phyloP scores from a whole-genome alignment of 1,139 yeast species.

The Debaryomycetaceae sp. region DNA sequence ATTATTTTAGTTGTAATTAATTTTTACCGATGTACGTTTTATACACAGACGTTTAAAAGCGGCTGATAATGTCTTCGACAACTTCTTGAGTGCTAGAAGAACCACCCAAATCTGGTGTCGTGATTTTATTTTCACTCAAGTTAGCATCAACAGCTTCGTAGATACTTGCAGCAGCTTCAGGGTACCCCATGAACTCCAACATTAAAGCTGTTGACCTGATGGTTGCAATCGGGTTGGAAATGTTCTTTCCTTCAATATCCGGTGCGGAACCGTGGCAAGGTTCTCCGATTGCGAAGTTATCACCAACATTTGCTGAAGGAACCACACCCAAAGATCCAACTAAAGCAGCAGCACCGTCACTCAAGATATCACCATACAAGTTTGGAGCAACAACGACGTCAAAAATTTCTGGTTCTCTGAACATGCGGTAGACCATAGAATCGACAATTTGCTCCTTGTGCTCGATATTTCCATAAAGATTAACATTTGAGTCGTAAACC shows the following conservation, averaged over 20 bases:
- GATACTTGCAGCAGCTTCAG: slow-evolving; percentile 87
- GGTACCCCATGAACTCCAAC: slow-evolving; percentile 94
- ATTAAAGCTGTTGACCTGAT: slow-evolving; percentile 95
- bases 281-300: slow-evolving; percentile 93
- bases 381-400: slow-evolving; percentile 99
- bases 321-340: slow-evolving; percentile 98
- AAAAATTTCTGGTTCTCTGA: slow-evolving; percentile 94
- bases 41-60: slow-evolving; percentile 25
- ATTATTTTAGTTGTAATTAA: no score
- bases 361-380: slow-evolving; percentile 92
- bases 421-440: slow-evolving; percentile 98
- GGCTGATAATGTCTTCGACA: slow-evolving; percentile 68
- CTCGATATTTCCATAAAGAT: slow-evolving; percentile 52
- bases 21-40: no score
- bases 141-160: slow-evolving; percentile 94
- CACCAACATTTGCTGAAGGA: slow-evolving; percentile 98
- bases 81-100: slow-evolving; percentile 82
- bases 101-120: slow-evolving; percentile 96
- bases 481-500: slow-evolving; percentile 66
- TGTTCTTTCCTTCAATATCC: slow-evolving; percentile 92
- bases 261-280: slow-evolving; percentile 99
- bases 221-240: slow-evolving; percentile 96
- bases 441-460: slow-evolving; percentile 96
- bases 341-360: slow-evolving; percentile 98
- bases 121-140: slow-evolving; percentile 72